phyloP scores from a whole-genome alignment of 306 rosid genomes.

The Vicia villosa region DNA sequence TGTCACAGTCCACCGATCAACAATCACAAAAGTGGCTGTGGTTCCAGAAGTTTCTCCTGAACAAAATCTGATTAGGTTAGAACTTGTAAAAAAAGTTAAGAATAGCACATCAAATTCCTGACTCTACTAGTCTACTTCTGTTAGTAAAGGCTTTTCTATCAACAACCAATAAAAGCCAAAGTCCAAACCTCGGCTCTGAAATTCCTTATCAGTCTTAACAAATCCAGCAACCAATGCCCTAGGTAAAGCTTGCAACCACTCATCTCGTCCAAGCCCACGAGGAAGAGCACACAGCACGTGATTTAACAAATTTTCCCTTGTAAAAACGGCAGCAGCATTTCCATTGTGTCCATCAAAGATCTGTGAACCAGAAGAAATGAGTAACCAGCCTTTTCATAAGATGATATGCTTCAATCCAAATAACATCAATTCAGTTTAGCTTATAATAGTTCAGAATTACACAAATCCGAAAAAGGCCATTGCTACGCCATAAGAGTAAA shows the following conservation, averaged over 20 bases:
- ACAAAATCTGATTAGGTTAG: slow-evolving; percentile 21
- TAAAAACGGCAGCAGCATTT: slow-evolving; percentile 87
- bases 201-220: slow-evolving; percentile 96
- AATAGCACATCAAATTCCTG: slow-evolving; percentile 16
- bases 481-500: not conserved
- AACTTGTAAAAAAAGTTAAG: slow-evolving; percentile 30
- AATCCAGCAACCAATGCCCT: slow-evolving; percentile 96
- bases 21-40: slow-evolving; percentile 88
- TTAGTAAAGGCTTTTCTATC: not conserved
- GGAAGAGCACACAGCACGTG: slow-evolving; percentile 91
- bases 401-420: slow-evolving; percentile 28
- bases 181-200: slow-evolving; percentile 76
- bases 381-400: slow-evolving; percentile 22
- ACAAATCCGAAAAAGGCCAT: slow-evolving; percentile 22
- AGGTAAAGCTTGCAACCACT: slow-evolving; percentile 97
- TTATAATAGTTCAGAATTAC: slow-evolving; percentile 11
- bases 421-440: slow-evolving; percentile 18
- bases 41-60: slow-evolving; percentile 98
- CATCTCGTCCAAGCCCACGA: slow-evolving; percentile 82
- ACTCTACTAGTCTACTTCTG: slow-evolving; percentile 48
- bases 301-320: slow-evolving; percentile 80
- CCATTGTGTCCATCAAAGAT: slow-evolving; percentile 99
- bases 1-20: slow-evolving; percentile 98
- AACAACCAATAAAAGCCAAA: slow-evolving; percentile 25
- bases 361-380: slow-evolving; percentile 51